A percentile compares a stretch with the other conserved stretches of the same genome.
These are phyloP conservation scores for Penicillium sp. DNA, from an alignment of 2,329 filamentous ascomycete genomes.

Conservation along the genomic window DNA sequence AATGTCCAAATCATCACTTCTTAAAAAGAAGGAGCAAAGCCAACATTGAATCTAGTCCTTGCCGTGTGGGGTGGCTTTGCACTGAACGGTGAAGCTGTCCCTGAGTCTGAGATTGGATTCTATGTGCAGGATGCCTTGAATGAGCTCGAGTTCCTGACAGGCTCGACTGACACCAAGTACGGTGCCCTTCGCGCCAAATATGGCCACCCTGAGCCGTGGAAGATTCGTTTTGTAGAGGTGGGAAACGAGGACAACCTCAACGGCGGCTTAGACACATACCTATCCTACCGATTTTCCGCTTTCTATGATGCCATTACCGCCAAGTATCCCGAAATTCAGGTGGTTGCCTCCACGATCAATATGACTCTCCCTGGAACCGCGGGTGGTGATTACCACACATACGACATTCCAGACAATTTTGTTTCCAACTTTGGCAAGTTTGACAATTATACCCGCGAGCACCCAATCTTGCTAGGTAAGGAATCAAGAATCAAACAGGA, in stretches of 20 bases:
- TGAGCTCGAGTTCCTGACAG: slow-evolving; percentile 28
- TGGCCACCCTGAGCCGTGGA: slow-evolving; percentile 58
- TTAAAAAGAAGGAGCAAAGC: neutral
- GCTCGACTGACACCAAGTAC: slow-evolving; percentile 25
- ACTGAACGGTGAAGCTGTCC: slow-evolving; percentile 33
- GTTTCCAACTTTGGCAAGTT: slow-evolving; percentile 49
- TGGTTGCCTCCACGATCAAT: slow-evolving; percentile 34
- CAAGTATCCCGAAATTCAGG: slow-evolving; percentile 50
- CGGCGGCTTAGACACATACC: slow-evolving; percentile 46
- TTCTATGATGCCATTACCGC: slow-evolving; percentile 56
- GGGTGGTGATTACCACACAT: slow-evolving; percentile 44
- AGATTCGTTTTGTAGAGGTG: slow-evolving; percentile 57
- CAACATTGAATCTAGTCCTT: slow-evolving; percentile 23
- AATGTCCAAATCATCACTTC: neutral
- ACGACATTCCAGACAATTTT: slow-evolving; percentile 47
- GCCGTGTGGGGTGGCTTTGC: slow-evolving; percentile 43
- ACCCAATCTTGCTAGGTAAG: slow-evolving; percentile 24
- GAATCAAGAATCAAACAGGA: neutral
- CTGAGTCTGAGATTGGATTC: slow-evolving; percentile 32
- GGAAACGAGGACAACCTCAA: slow-evolving; percentile 63
- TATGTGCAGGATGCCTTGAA: slow-evolving; percentile 33
- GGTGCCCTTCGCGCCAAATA: slow-evolving; percentile 50
- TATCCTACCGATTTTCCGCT: slow-evolving; percentile 51
- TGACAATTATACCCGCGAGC: slow-evolving; percentile 39
- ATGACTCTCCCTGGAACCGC: slow-evolving; percentile 21